Percentiles rank a stretch among this genome's conserved stretches.
These are phyloP conservation scores for Acanthochlamys bracteata DNA, from an alignment of 106 monocot genomes.

Conservation along the genomic window DNA sequence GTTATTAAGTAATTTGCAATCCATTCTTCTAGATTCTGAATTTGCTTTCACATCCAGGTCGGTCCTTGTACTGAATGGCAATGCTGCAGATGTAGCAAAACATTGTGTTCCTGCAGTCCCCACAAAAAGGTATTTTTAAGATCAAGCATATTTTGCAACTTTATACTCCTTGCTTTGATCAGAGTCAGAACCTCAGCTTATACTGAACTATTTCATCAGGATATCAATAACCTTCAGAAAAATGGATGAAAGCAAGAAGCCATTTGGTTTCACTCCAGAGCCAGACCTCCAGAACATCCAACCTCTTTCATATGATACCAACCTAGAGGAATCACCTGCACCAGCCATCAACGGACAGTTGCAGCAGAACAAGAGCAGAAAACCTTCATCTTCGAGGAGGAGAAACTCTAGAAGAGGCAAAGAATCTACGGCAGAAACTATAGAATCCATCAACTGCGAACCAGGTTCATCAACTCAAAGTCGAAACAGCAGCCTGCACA, in stretches of 20 bases:
- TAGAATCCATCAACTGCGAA: not conserved
- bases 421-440: conserved; percentile 15
- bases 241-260: conserved; percentile 51
- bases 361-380: conserved; percentile 1
- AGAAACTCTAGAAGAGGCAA: conserved; percentile 15
- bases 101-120: conserved; percentile 88
- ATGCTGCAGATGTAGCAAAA: conserved; percentile 82
- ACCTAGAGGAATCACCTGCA: not conserved
- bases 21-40: not conserved
- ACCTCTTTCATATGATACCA: conserved; percentile 27
- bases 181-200: too few species aligned
- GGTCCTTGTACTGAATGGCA: conserved; percentile 71
- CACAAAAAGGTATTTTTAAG: conserved; percentile 38
- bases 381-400: not conserved
- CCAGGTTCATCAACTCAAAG: too few species aligned
- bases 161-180: not conserved
- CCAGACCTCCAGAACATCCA: conserved; percentile 50
- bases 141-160: not conserved
- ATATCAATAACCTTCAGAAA: conserved; percentile 83
- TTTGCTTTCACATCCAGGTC: conserved; percentile 33
- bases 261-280: conserved; percentile 32
- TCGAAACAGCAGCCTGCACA: too few species aligned
- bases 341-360: not conserved
- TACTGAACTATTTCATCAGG: conserved; percentile 14
- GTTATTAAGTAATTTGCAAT: too few species aligned